A percentile compares a stretch with the other conserved stretches of the same genome.
Evolutionary conservation across 2,329 filamentous ascomycete species (phyloP).

Genomic region (Thelonectria olida): DNA sequence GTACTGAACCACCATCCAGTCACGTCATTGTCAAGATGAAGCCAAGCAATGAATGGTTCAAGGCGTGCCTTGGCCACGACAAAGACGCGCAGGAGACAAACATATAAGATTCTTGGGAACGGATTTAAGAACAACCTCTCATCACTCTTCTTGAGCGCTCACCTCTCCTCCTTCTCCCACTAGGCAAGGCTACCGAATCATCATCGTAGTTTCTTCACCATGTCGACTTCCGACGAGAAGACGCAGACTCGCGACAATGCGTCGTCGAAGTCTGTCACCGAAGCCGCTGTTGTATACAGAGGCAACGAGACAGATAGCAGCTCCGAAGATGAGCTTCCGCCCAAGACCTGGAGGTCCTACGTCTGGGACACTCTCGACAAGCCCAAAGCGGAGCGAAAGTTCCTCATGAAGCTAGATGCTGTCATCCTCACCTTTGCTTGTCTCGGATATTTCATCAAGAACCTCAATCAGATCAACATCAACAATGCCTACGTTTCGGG

Average conservation of each 20-base stretch:
- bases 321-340: slow-evolving; percentile 38
- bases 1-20: slow-evolving; percentile 4
- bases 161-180: background rate
- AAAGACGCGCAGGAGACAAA: background rate
- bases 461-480: slow-evolving; percentile 47
- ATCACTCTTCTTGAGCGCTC: background rate
- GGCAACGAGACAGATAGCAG: slow-evolving; percentile 21
- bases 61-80: background rate
- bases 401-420: slow-evolving; percentile 55
- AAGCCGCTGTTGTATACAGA: slow-evolving; percentile 10
- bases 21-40: slow-evolving; percentile 17
- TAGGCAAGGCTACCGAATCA: background rate
- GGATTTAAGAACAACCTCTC: too few species aligned
- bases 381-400: slow-evolving; percentile 49
- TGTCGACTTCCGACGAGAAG: slow-evolving; percentile 18
- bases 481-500: slow-evolving; percentile 53
- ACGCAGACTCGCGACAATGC: slow-evolving; percentile 1
- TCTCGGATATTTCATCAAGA: slow-evolving; percentile 51
- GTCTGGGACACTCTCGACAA: slow-evolving; percentile 60
- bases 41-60: background rate
- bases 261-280: slow-evolving; percentile 17
- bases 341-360: slow-evolving; percentile 56
- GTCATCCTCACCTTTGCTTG: slow-evolving; percentile 50
- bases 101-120: background rate
- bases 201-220: background rate